A percentile compares a stretch with the other conserved stretches of the same genome.
These are phyloP conservation scores for Choricystis sp. DNA, from an alignment of 139 green algal genomes.

Conservation along the genomic window DNA sequence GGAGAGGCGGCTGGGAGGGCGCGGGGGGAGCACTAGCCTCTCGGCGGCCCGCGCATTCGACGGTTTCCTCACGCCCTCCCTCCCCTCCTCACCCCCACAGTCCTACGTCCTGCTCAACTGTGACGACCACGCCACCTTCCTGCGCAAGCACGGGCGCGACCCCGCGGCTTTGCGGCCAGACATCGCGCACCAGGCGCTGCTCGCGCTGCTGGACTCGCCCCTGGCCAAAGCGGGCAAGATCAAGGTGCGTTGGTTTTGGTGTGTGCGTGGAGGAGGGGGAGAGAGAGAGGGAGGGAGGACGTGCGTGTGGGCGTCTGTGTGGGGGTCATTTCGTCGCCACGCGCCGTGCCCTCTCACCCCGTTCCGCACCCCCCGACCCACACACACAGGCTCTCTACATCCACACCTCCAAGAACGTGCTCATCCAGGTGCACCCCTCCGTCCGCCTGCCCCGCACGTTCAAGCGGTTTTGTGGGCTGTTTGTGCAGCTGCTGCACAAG, in stretches of 20 bases:
- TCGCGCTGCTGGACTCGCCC: constrained; percentile 86
- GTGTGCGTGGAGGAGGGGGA: too few species aligned
- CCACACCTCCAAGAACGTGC: constrained; percentile 76
- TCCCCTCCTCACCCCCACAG: constrained; percentile 7
- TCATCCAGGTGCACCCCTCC: constrained; percentile 78
- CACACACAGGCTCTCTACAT: constrained; percentile 81
- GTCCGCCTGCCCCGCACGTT: constrained; percentile 88
- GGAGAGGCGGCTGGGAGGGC: too few species aligned
- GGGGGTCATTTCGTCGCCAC: too few species aligned
- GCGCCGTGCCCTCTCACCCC: too few species aligned
- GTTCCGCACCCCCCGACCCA: background rate
- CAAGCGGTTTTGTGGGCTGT: constrained; percentile 82
- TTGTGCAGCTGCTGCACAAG: constrained; percentile 97
- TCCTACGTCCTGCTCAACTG: constrained; percentile 83
- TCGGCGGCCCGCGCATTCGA: background rate
- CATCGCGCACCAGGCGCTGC: constrained; percentile 85
- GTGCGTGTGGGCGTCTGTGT: too few species aligned
- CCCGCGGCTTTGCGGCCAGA: constrained; percentile 77
- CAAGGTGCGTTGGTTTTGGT: too few species aligned
- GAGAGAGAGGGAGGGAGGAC: too few species aligned
- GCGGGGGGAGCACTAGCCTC: too few species aligned
- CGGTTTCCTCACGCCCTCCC: background rate
- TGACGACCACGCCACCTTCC: constrained; percentile 86
- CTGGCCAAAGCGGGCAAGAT: constrained; percentile 85
- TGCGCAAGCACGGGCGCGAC: constrained; percentile 72